Evolutionary conservation across 345 rosid genomes (phyloP).

Genomic region (Sonneratia alba): DNA sequence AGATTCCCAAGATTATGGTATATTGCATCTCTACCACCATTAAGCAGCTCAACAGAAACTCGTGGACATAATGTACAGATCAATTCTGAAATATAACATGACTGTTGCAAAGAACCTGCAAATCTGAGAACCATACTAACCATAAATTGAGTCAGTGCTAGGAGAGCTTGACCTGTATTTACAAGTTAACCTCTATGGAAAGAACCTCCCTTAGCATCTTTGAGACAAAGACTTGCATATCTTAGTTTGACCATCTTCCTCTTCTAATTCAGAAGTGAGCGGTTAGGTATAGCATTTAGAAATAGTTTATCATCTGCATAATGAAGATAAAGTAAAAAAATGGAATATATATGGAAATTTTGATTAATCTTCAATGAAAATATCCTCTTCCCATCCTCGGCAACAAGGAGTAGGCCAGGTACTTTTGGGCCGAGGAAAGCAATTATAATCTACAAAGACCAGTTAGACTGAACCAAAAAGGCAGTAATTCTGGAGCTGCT

Average conservation of each 20-base stretch:
- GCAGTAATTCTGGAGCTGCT: slow-evolving; percentile 40
- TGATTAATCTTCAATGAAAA: neutral
- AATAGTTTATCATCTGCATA: neutral
- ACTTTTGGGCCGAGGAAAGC: neutral
- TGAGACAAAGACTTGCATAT: neutral
- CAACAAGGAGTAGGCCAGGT: neutral
- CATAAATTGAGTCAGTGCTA: too few relatives aligned
- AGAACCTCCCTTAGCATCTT: neutral
- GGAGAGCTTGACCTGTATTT: too few relatives aligned
- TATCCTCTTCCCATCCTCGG: neutral
- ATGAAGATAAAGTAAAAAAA: neutral
- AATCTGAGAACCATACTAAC: too few relatives aligned
- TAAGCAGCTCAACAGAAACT: too few relatives aligned
- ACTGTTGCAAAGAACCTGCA: too few relatives aligned
- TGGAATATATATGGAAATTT: neutral
- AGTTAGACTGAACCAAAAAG: slow-evolving; percentile 60
- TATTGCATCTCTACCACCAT: neutral
- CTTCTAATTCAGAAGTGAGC: neutral
- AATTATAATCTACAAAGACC: slow-evolving; percentile 41
- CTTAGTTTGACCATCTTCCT: neutral
- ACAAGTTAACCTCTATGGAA: neutral
- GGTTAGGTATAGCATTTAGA: neutral
- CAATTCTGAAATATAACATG: too few relatives aligned
- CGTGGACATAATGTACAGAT: too few relatives aligned
- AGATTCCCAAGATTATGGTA: neutral